These are phyloP conservation scores for Helicostylum pulchrum DNA, from an alignment of 192 early-diverging fungal genomes.

Conservation along the genomic window DNA sequence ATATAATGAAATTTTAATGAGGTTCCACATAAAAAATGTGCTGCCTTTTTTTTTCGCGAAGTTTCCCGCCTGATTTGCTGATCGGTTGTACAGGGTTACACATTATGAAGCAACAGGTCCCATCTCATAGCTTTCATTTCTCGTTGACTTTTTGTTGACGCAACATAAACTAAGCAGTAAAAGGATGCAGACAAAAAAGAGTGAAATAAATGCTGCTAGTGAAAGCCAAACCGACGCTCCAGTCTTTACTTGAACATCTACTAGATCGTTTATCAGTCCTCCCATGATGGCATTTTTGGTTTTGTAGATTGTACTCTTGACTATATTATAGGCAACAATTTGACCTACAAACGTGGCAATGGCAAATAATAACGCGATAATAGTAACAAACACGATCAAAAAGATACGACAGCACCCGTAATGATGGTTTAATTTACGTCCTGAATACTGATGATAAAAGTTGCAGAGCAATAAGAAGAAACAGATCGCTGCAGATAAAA, in stretches of 20 bases:
- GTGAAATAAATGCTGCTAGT: not conserved
- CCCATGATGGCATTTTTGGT: not conserved
- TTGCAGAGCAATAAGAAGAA: conserved; percentile 2
- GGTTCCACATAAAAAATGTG: not conserved
- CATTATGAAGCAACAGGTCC: not conserved
- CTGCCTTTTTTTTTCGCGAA: too few species aligned
- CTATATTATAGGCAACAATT: not conserved
- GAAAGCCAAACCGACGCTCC: conserved; percentile 1
- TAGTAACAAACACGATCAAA: not conserved
- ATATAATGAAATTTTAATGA: conserved; percentile 14
- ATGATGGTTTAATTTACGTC: not conserved
- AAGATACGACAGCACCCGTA: not conserved
- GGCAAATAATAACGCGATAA: conserved; percentile 5
- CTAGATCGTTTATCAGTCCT: not conserved
- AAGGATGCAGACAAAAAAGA: not conserved
- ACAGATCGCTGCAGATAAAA: not conserved
- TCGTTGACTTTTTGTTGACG: not conserved
- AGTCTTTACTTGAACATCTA: not conserved
- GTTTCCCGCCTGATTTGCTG: not conserved
- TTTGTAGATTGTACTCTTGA: conserved; percentile 6
- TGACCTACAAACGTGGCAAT: conserved; percentile 7
- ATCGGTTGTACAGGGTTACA: not conserved
- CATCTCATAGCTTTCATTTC: conserved; percentile 9
- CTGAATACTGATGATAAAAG: not conserved
- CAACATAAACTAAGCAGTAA: conserved; percentile 10